Base-by-base conservation (phyloP, 78 protist genomes). In the Guillardia theta region DNA sequence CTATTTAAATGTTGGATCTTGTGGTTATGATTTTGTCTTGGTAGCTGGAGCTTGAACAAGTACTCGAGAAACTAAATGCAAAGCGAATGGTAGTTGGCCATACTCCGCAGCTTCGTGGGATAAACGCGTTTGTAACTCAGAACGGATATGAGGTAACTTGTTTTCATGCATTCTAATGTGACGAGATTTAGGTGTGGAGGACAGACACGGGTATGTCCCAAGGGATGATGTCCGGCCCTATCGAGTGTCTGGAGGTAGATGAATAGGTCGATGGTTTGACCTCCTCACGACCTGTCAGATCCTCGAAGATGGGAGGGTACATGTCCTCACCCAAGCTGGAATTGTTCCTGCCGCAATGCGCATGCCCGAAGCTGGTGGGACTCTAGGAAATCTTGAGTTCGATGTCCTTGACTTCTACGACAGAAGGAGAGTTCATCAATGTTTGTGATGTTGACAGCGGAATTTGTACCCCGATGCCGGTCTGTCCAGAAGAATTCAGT, bases 31-130 rank as follows among this genome's bases (percentile, higher is more conserved):
- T n/a, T n/a, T n/a, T n/a, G n/a, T n/a, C n/a, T n/a, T n/a, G n/a
- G 43, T n/a, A 46, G 64, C 4, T 15, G 62, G 64, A 44, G 92
- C 92, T 47, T 24, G 64, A 87, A 43, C 39, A 8, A 5, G 62
- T 47, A 15, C 53, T 41, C 64, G 43, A 47, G 62, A 10, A 27
- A 33, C 53, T 87, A 33, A 21, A 21, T 4, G 92, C 64, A 24
- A 15, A 27, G 92, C 92, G 92, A 37, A 87, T 87, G 92, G 62
- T 87, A 0, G 92, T 87, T 8, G 92, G 92, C 1, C 53, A 46
- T 62, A 87, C 92, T 39, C 39, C 62, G 90, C 90, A 78, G 90
- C 90, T 78, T 45, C 90, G 90, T 2, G 90, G 90, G 50, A 78
- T 78, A 46, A 78, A 78, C 48, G 1, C 50, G 30, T 10, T 10